These are phyloP conservation scores for Pichia gijzeniarum DNA, from an alignment of 805 yeast genomes.

Conservation along the genomic window DNA sequence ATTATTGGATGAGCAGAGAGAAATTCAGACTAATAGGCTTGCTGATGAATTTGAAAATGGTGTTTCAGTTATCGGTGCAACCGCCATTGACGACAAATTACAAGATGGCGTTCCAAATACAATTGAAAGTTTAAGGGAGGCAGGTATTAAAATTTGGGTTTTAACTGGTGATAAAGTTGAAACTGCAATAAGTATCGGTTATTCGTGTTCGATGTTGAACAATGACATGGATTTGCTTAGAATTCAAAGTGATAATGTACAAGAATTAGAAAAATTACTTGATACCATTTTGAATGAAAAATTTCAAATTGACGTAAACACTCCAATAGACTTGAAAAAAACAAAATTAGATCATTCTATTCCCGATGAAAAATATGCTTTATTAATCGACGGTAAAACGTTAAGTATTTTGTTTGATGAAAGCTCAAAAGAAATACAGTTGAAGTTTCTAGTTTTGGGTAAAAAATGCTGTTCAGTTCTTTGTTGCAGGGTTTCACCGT, in stretches of 20 bases:
- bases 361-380: constrained; percentile 50
- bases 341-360: constrained; percentile 61
- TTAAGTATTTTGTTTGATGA: constrained; percentile 30
- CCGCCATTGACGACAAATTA: constrained; percentile 75
- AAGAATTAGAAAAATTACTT: constrained; percentile 14
- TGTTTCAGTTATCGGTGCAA: constrained; percentile 60
- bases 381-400: constrained; percentile 68
- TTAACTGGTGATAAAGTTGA: constrained; percentile 79
- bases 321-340: constrained; percentile 34
- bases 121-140: constrained; percentile 55
- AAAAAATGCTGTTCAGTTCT: constrained; percentile 73
- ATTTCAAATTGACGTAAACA: constrained; percentile 7
- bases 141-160: constrained; percentile 80
- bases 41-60: constrained; percentile 55
- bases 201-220: constrained; percentile 64
- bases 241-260: constrained; percentile 31
- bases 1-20: constrained; percentile 52
- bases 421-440: constrained; percentile 26
- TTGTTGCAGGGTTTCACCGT: constrained; percentile 80
- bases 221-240: constrained; percentile 64
- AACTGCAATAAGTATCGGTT: constrained; percentile 80
- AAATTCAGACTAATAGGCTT: constrained; percentile 44
- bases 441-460: constrained; percentile 62
- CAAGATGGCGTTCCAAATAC: constrained; percentile 77
- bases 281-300: constrained; percentile 19